These are phyloP conservation scores for Spathaspora gorwiae DNA, from an alignment of 805 yeast genomes.

Conservation along the genomic window DNA sequence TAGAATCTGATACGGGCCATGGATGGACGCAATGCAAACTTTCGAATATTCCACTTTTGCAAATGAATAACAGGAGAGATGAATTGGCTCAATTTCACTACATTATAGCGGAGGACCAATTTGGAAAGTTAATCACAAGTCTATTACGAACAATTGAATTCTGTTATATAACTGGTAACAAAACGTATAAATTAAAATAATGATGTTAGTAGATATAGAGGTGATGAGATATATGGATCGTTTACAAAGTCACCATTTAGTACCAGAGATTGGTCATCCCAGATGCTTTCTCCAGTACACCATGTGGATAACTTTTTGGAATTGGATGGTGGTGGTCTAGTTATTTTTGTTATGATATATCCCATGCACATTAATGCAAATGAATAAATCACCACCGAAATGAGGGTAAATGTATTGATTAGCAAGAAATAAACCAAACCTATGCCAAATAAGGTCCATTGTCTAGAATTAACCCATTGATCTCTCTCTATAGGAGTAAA, in stretches of 20 bases:
- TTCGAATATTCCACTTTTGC: slow-evolving; percentile 33
- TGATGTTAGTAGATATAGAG: slow-evolving; percentile 18
- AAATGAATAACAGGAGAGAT: slow-evolving; percentile 27
- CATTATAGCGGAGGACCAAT: slow-evolving; percentile 8
- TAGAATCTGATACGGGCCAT: slow-evolving; percentile 28
- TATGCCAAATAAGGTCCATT: slow-evolving; percentile 54
- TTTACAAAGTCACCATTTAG: slow-evolving; percentile 15
- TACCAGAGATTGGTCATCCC: slow-evolving; percentile 22
- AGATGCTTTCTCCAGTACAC: slow-evolving; percentile 28
- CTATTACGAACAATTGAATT: slow-evolving; percentile 22
- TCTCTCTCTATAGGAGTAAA: slow-evolving; percentile 38
- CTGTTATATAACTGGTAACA: slow-evolving; percentile 36
- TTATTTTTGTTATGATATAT: slow-evolving; percentile 48
- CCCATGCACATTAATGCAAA: slow-evolving; percentile 53
- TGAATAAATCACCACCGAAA: slow-evolving; percentile 46
- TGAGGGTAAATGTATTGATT: slow-evolving; percentile 37
- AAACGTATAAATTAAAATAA: slow-evolving; percentile 16
- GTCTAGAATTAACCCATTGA: slow-evolving; percentile 50
- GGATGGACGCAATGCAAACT: slow-evolving; percentile 35
- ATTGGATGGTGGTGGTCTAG: slow-evolving; percentile 39
- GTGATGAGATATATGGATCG: slow-evolving; percentile 17
- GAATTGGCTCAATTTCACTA: slow-evolving; percentile 29
- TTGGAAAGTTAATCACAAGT: slow-evolving; percentile 9
- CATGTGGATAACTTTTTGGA: slow-evolving; percentile 24
- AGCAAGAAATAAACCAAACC: slow-evolving; percentile 45